Evolutionary conservation across 2,329 filamentous ascomycete genomes (phyloP).

Genomic region (Aureobasidium sp.): DNA sequence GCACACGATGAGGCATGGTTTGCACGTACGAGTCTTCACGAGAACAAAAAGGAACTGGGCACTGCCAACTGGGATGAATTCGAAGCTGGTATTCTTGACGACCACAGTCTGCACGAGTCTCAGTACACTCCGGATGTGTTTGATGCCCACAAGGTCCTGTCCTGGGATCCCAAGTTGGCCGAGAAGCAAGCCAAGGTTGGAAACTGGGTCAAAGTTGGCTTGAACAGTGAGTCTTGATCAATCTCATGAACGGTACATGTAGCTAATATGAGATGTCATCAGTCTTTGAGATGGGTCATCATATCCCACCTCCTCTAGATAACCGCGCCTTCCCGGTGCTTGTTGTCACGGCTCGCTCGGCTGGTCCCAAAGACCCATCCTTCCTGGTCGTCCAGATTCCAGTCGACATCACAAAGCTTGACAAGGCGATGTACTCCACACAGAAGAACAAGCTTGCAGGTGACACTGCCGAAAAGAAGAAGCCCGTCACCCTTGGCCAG

Average conservation of each 20-base stretch:
- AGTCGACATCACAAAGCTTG: constrained; percentile 30
- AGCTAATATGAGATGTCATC: constrained; percentile 18
- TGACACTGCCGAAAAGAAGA: constrained; percentile 32
- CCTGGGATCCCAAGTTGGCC: constrained; percentile 34
- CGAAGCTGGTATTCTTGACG: constrained; percentile 49
- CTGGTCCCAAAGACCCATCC: constrained; percentile 14
- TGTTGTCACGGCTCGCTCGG: constrained; percentile 46
- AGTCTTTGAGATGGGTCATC: constrained; percentile 61
- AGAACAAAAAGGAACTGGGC: constrained; percentile 42
- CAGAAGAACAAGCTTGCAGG: constrained; percentile 24
- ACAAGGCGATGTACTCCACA: constrained; percentile 27
- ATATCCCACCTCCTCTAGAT: constrained; percentile 52
- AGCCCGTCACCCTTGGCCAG: constrained; percentile 48
- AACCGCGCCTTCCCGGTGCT: constrained; percentile 62
- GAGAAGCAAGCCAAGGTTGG: constrained; percentile 21
- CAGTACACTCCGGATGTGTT: constrained; percentile 53
- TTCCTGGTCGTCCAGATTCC: constrained; percentile 35
- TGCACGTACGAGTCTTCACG: constrained; percentile 56
- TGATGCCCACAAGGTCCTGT: constrained; percentile 38
- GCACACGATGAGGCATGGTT: constrained; percentile 52
- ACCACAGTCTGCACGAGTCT: constrained; percentile 51
- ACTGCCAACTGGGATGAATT: constrained; percentile 62
- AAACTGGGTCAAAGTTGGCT: constrained; percentile 31
- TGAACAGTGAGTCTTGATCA: constrained; percentile 29
- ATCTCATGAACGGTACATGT: background rate